Evolutionary conservation across 306 rosid genomes (phyloP), one percentile per base, ranked within the genome.

Genomic region (Acacia confusa): DNA sequence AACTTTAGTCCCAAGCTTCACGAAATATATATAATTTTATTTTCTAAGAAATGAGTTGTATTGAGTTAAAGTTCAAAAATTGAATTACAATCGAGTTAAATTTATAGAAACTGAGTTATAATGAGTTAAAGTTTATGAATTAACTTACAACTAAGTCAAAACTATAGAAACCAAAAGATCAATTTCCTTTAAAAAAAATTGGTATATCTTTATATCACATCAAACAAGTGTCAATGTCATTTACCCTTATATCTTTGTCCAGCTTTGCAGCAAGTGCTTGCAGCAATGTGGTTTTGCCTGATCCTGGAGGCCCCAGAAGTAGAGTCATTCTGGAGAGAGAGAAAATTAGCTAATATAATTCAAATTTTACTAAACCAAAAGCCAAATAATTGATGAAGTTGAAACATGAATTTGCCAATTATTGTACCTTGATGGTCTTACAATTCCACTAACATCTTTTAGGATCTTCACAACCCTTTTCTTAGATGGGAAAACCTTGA

Each of bases 401-500:
- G 48, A 36, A 69, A 22, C 24, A n/a, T 40, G 73, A n/a, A 69
- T n/a, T 74, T 4, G 10, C 52, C 38, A 79, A 65, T 68, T 2
- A 53, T 19, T 40, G 78, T 74, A 87, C 90, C 90, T 87, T 74
- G 88, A 80, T 73, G 90, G 88, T 72, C 83, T 87, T 71, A 85
- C 83, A 63, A 85, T 80, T 68, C 90, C 87, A 82, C 82, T 82
- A 4, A 80, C 55, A 38, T 85, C 76, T 61, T 80, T 17, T 48
- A 87, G 86, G 43, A 87, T 85, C 34, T 86, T 85, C 24, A 89
- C 83, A 55, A 78, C 84, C 78, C 90, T 85, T 86, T 88, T 88
- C 79, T 88, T 85, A 6, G 89, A 68, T 40, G 96, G 93, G 79
- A 85, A 86, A 74, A 92, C 76, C 81, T 84, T 73, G 47, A 92